Evolutionary conservation across 1,139 yeast species (phyloP), one percentile per base, ranked within the genome.

Genomic region (Pichia inconspicua): DNA sequence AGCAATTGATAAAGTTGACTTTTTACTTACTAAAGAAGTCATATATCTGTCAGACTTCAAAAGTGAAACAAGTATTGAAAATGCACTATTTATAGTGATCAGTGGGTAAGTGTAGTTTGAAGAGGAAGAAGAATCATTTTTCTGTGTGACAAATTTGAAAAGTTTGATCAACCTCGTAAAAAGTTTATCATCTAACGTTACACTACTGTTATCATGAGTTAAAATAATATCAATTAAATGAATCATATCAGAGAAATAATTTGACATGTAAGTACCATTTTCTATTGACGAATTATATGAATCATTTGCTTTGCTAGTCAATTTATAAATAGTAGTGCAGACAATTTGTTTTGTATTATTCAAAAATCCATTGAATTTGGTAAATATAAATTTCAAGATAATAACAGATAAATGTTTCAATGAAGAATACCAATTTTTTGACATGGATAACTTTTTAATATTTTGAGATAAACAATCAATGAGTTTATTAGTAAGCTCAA

Each of bases 321-420:
- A 59, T 46, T 61, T 64, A 47, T 65, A 65, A 9, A 58, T 35
- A 3, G 57, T 40, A 6, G 62, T 61, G 17, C 64, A 46, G 30
- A 65, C 37, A 10, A 53, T 52, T 27, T 43, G 46, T 43, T 65
- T 65, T 46, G 46, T 55, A 12, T 61, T 58, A 43, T 62, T 64
- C 17, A 65, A 51, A 38, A 65, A 65, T 1, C 69, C 69, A 41
- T 57, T 57, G 45, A 65, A 65, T 40, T 55, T 58, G 10, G 58
- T 54, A 41, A 61, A 62, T 3, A 64, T 49, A 17, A 53, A 51
- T 45, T 62, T 62, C 27, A 65, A 49, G 7, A 62, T 39, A 3
- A 62, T 54, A n/a, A 60, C 43, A 14, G 63, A 54, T 32, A 62
- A 27, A 43, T 64, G 66, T 47, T 65, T 65, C 9, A 58, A 37